Evolutionary conservation across 192 early-diverging fungal genomes (phyloP).

Genomic region (Linnemannia elongata): DNA sequence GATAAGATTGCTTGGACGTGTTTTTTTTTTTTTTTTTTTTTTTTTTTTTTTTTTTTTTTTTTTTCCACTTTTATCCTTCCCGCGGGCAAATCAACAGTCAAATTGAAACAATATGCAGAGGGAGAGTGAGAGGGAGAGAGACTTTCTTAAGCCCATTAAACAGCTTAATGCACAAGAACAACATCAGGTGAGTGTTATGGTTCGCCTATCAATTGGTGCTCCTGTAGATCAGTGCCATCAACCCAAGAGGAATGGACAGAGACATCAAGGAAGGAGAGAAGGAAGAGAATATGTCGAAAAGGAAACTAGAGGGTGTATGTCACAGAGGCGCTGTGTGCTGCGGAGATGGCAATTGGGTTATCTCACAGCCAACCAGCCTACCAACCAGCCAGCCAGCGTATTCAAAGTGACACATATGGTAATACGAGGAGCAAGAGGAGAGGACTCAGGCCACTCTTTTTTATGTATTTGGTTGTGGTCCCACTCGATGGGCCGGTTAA

Average conservation of each 20-base stretch:
- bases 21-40: background rate
- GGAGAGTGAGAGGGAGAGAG: background rate
- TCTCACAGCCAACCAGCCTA: background rate
- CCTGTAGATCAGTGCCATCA: no score
- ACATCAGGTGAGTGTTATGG: no score
- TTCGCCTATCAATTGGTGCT: no score
- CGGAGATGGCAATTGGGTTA: background rate
- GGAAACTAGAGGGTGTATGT: no score
- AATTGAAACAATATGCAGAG: background rate
- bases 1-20: background rate
- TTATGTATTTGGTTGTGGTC: background rate
- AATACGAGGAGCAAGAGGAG: background rate
- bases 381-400: background rate
- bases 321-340: background rate
- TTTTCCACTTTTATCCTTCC: constrained; percentile 3
- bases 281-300: no score
- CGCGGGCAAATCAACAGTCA: background rate
- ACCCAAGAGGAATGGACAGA: no score
- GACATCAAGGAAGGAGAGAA: no score
- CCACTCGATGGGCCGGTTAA: background rate
- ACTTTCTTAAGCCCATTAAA: no score
- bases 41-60: background rate
- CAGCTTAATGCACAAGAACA: no score
- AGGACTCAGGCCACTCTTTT: constrained; percentile 6
- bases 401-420: no score